phyloP scores from a whole-genome alignment of 768 basidiomycete species.

The Termitomyces sp. region DNA sequence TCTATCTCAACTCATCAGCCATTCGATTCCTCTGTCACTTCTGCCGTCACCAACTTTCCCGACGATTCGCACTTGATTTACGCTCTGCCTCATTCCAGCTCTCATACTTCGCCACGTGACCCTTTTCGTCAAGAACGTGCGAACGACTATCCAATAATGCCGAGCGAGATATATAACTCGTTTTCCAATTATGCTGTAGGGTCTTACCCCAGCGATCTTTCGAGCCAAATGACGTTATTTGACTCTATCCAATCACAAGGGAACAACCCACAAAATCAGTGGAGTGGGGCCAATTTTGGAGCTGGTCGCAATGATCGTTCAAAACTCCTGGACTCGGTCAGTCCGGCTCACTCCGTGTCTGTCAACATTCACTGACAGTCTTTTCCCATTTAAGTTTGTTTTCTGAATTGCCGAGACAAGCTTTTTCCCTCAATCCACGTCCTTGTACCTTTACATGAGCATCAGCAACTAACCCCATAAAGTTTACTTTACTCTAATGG shows the following conservation, averaged over 20 bases:
- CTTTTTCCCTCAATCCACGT: background rate
- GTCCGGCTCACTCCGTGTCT: constrained; percentile 17
- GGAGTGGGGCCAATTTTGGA: constrained; percentile 21
- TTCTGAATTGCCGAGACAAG: constrained; percentile 8
- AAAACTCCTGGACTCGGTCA: constrained; percentile 24
- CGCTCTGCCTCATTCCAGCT: constrained; percentile 3
- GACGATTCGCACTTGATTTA: constrained; percentile 22
- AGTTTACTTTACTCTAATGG: constrained; percentile 6
- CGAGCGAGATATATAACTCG: constrained; percentile 16
- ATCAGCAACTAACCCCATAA: background rate
- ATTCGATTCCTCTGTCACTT: constrained; percentile 29
- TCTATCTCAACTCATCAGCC: constrained; percentile 16
- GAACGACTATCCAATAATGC: constrained; percentile 9
- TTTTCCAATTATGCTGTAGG: constrained; percentile 24
- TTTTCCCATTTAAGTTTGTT: constrained; percentile 13
- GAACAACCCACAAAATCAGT: constrained; percentile 21
- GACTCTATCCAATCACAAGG: constrained; percentile 22
- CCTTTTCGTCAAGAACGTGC: constrained; percentile 5
- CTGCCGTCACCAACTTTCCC: constrained; percentile 22
- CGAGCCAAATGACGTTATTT: constrained; percentile 27
- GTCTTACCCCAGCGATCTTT: constrained; percentile 21
- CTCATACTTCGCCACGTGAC: constrained; percentile 2
- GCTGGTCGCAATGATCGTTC: constrained; percentile 23
- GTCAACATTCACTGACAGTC: background rate
- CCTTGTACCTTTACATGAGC: background rate